Conservation (phyloP, 1,284 basidiomycete species). For the Cryptococcus neoformans region DNA sequence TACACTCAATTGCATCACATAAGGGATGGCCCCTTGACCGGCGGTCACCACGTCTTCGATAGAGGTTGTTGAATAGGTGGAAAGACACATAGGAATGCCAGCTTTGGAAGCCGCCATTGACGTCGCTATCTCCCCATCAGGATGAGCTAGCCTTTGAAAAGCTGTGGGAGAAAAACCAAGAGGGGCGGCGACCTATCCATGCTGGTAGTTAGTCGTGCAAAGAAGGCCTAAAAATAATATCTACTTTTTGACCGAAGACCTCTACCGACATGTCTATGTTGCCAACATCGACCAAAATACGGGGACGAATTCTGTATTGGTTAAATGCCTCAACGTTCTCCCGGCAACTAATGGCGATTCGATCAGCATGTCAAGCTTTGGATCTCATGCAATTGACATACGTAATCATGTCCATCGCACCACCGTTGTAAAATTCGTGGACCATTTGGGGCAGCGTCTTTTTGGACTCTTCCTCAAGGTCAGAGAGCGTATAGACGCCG, state of each 20-base stretch:
- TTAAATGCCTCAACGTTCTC: conserved; percentile 29
- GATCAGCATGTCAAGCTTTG: not conserved
- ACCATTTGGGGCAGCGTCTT: conserved; percentile 11
- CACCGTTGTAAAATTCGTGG: conserved; percentile 23
- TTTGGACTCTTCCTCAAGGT: conserved; percentile 16
- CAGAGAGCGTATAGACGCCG: conserved; percentile 3
- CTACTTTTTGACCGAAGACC: conserved; percentile 16
- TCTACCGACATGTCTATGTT: conserved; percentile 19
- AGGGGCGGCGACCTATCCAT: conserved; percentile 5
- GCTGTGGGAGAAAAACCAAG: conserved; percentile 34
- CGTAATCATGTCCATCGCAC: conserved; percentile 30
- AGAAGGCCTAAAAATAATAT: conserved; percentile 1
- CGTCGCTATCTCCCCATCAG: conserved; percentile 28
- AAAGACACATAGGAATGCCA: conserved; percentile 28
- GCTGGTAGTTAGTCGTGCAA: too few species aligned
- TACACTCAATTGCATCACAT: conserved; percentile 28
- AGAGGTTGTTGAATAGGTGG: conserved; percentile 23
- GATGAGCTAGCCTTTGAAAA: conserved; percentile 34
- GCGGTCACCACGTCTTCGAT: conserved; percentile 25
- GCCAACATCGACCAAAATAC: conserved; percentile 28
- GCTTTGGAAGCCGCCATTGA: conserved; percentile 25
- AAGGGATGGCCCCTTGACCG: conserved; percentile 14
- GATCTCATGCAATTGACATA: not conserved
- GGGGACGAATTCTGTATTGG: conserved; percentile 30
- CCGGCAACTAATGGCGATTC: conserved; percentile 3